Percentiles rank a stretch among this genome's conserved stretches.
Evolutionary conservation across 164 flowering plant genomes (phyloP).

Genomic region (Nelumbo lutea): DNA sequence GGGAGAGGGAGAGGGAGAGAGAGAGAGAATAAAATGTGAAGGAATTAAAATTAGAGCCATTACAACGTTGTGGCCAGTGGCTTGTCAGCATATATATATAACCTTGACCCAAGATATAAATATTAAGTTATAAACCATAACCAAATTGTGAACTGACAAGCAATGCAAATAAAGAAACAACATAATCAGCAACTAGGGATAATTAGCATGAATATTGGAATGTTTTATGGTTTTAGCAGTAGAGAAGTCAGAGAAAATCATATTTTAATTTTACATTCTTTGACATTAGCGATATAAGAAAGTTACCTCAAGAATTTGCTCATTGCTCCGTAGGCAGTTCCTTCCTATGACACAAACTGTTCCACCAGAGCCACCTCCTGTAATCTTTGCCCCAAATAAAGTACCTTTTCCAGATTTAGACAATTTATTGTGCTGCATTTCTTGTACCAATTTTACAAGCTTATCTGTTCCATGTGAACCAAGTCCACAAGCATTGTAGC

Average conservation of each 20-base stretch:
- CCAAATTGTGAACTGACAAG: too few relatives aligned
- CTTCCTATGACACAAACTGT: conserved; percentile 83
- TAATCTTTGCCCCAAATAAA: conserved; percentile 89
- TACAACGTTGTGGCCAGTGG: too few relatives aligned
- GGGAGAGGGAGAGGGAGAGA: background rate
- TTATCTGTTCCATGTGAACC: conserved; percentile 97
- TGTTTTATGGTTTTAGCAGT: too few relatives aligned
- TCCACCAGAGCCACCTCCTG: conserved; percentile 99
- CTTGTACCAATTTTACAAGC: conserved; percentile 83
- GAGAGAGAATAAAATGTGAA: background rate
- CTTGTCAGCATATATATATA: background rate
- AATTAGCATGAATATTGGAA: too few relatives aligned
- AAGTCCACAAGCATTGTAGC: conserved; percentile 89
- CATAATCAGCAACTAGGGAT: too few relatives aligned
- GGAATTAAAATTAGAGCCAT: background rate
- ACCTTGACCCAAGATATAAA: too few relatives aligned
- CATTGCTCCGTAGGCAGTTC: conserved; percentile 65
- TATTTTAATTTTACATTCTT: too few relatives aligned
- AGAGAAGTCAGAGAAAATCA: too few relatives aligned
- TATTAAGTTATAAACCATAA: too few relatives aligned
- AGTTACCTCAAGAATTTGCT: conserved; percentile 78
- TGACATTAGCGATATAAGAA: background rate
- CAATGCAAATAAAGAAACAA: too few relatives aligned
- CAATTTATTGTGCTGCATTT: conserved; percentile 64
- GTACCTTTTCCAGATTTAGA: conserved; percentile 64